Percentiles rank a stretch among this genome's conserved stretches.
Conservation (phyloP, 2,329 filamentous ascomycete species). For the Magnaporthiopsis rhizophila region DNA sequence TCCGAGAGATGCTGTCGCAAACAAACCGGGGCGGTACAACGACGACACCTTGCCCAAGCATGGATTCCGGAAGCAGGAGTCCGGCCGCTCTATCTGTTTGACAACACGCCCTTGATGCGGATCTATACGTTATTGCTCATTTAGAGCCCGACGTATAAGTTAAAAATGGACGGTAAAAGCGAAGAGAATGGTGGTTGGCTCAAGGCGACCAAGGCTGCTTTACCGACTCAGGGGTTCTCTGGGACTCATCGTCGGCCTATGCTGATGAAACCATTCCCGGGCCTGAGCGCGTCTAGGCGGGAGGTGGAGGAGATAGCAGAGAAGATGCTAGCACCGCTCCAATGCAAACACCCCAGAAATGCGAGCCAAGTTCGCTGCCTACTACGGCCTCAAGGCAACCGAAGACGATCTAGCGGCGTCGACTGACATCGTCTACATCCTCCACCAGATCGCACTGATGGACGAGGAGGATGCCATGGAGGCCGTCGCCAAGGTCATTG, state of each 20-base stretch:
- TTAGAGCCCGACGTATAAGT: background rate
- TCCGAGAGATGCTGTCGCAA: background rate
- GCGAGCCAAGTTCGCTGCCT: slow-evolving; percentile 3
- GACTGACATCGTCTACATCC: slow-evolving; percentile 21
- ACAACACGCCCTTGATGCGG: background rate
- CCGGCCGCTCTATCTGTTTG: background rate
- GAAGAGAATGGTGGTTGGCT: background rate
- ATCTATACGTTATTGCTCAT: background rate
- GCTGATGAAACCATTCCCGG: background rate
- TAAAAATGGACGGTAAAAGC: background rate
- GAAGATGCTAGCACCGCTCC: background rate
- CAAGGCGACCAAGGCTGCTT: background rate
- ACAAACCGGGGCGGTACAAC: background rate
- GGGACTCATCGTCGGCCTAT: background rate
- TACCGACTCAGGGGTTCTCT: background rate
- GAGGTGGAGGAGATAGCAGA: slow-evolving; percentile 4
- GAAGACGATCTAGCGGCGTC: slow-evolving; percentile 1
- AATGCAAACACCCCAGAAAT: slow-evolving; percentile 3
- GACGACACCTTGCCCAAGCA: background rate
- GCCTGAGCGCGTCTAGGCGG: background rate
- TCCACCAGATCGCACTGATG: slow-evolving; percentile 32
- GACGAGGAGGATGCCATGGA: slow-evolving; percentile 31
- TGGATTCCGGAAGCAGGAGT: background rate
- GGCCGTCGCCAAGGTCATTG: slow-evolving; percentile 29
- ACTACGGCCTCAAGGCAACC: slow-evolving; percentile 6